Evolutionary conservation across 306 rosid genomes (phyloP).

Genomic region (Pueraria montana): DNA sequence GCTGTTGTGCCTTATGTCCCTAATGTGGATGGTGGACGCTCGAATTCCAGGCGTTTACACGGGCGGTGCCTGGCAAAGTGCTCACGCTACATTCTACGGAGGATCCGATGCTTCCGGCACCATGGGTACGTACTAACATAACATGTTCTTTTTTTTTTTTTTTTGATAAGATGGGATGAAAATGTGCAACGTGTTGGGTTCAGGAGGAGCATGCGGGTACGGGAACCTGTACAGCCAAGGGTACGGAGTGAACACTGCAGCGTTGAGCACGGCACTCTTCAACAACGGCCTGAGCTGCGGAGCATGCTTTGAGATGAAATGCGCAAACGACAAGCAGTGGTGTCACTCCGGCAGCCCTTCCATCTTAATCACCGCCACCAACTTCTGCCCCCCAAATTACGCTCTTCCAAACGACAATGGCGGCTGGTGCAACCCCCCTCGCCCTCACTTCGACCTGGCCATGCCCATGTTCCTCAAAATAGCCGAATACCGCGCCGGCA

Average conservation of each 20-base stretch:
- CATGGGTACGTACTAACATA: conserved; percentile 72
- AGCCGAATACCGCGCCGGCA: conserved; percentile 97
- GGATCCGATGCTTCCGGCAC: conserved; percentile 99
- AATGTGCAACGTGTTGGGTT: too few species aligned
- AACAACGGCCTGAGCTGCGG: conserved; percentile 96
- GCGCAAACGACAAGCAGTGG: conserved; percentile 77
- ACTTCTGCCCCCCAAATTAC: conserved; percentile 94
- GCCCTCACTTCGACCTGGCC: conserved; percentile 96
- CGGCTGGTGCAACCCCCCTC: conserved; percentile 99
- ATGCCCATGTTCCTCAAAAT: conserved; percentile 99
- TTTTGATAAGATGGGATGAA: too few species aligned
- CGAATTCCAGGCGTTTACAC: conserved; percentile 84
- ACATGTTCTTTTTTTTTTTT: too few species aligned
- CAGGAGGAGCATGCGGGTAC: conserved; percentile 99
- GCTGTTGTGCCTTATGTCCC: conserved; percentile 54
- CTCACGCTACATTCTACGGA: conserved; percentile 98
- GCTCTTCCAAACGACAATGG: conserved; percentile 96
- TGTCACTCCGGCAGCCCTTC: conserved; percentile 98
- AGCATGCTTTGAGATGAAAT: conserved; percentile 88
- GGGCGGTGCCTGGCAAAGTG: conserved; percentile 83
- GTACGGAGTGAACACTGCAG: conserved; percentile 93
- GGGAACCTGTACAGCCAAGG: conserved; percentile 98
- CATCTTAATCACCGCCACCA: conserved; percentile 85
- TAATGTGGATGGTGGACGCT: conserved; percentile 64
- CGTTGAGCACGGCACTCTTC: conserved; percentile 89